Conservation (phyloP, 345 rosid species). For the Bruguiera parviflora region DNA sequence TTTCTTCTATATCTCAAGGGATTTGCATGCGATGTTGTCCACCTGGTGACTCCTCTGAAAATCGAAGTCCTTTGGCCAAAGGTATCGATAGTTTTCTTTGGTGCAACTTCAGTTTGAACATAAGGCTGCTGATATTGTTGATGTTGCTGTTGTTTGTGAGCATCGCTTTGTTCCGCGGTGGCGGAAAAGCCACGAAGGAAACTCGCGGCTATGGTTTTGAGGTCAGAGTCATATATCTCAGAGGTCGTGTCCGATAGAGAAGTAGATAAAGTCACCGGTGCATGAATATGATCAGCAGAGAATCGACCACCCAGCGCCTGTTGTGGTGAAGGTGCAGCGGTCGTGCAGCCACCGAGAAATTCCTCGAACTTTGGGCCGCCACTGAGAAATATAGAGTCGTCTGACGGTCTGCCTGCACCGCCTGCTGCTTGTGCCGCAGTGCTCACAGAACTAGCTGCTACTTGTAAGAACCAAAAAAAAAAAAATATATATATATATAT, state of each 20-base stretch:
- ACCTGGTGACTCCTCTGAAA: slow-evolving; percentile 91
- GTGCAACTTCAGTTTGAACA: slow-evolving; percentile 25
- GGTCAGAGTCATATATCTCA: slow-evolving; percentile 64
- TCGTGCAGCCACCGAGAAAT: slow-evolving; percentile 53
- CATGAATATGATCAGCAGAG: slow-evolving; percentile 16
- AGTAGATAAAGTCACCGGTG: slow-evolving; percentile 31
- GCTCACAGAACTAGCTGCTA: slow-evolving; percentile 19
- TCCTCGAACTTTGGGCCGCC: slow-evolving; percentile 65
- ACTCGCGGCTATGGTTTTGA: slow-evolving; percentile 70
- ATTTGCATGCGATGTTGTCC: background rate
- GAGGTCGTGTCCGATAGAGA: slow-evolving; percentile 7
- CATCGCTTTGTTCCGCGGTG: slow-evolving; percentile 18
- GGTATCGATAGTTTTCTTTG: slow-evolving; percentile 58
- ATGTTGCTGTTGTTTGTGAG: slow-evolving; percentile 17
- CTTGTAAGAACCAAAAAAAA: background rate
- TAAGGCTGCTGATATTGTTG: slow-evolving; percentile 25
- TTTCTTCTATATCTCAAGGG: too few relatives aligned
- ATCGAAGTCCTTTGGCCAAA: slow-evolving; percentile 93
- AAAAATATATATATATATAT: background rate
- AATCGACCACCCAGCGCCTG: slow-evolving; percentile 25
- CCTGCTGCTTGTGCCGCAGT: slow-evolving; percentile 24
- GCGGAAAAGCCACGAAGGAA: slow-evolving; percentile 58
- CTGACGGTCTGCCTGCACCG: slow-evolving; percentile 31
- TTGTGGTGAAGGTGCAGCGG: slow-evolving; percentile 23
- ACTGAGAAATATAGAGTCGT: slow-evolving; percentile 46